These are phyloP conservation scores for Pichia scutulata DNA, from an alignment of 805 yeast genomes.

Conservation along the genomic window DNA sequence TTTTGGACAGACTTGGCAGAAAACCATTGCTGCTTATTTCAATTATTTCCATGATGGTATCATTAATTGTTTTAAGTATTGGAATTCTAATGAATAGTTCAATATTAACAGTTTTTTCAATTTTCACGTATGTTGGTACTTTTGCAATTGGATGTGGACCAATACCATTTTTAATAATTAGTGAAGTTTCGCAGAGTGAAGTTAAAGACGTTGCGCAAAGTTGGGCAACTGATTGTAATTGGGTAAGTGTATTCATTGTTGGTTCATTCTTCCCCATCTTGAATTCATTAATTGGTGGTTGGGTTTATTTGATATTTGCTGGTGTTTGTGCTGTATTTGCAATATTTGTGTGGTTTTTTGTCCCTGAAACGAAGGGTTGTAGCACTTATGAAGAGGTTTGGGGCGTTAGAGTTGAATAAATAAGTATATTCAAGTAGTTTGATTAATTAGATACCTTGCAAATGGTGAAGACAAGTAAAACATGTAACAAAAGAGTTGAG, in stretches of 20 bases:
- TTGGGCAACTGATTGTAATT: conserved; percentile 84
- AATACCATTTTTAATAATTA: conserved; percentile 80
- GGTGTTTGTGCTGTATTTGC: conserved; percentile 43
- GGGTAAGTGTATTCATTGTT: conserved; percentile 80
- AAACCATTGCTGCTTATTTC: conserved; percentile 64
- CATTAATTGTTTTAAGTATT: conserved; percentile 54
- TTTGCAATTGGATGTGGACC: conserved; percentile 95
- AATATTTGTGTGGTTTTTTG: conserved; percentile 35
- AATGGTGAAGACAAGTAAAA: neutral
- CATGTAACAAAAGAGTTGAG: neutral
- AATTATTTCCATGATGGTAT: conserved; percentile 57
- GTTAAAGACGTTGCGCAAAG: conserved; percentile 87
- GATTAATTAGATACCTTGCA: too few relatives aligned
- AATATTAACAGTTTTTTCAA: conserved; percentile 49
- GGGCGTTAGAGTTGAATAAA: conserved; percentile 25
- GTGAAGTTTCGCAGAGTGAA: conserved; percentile 78
- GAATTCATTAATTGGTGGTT: conserved; percentile 62
- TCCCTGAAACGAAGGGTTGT: conserved; percentile 77
- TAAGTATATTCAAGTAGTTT: too few relatives aligned
- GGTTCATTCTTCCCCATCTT: conserved; percentile 77
- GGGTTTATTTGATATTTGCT: conserved; percentile 69
- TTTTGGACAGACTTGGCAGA: conserved; percentile 73
- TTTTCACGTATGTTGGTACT: conserved; percentile 67
- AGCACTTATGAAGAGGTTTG: conserved; percentile 60
- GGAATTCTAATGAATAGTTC: conserved; percentile 51